phyloP scores from a whole-genome alignment of 2,329 filamentous ascomycete genomes.

The Verticillium nonalfalfae region DNA sequence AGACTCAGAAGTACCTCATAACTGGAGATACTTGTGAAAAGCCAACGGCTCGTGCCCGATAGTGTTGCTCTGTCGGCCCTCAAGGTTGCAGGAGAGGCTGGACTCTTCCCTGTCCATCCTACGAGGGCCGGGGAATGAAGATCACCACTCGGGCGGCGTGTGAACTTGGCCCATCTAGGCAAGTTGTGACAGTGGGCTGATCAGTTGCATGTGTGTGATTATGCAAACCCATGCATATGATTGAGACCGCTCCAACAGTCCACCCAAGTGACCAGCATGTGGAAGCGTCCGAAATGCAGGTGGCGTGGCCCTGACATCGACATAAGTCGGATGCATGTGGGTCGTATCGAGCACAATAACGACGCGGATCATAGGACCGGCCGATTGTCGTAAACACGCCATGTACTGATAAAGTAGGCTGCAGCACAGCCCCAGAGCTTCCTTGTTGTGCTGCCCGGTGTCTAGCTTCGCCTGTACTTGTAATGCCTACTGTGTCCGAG shows the following conservation, averaged over 20 bases:
- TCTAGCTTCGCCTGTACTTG: neutral
- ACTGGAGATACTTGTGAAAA: constrained; percentile 2
- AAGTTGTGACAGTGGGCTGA: neutral
- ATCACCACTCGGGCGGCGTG: constrained; percentile 4
- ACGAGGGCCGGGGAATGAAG: constrained; percentile 3
- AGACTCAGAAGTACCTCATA: constrained; percentile 3
- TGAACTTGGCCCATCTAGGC: neutral
- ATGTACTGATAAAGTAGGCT: neutral
- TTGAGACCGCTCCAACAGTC: constrained; percentile 3
- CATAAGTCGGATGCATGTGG: neutral
- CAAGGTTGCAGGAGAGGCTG: constrained; percentile 8
- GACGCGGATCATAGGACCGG: constrained; percentile 3
- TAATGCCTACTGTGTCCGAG: neutral
- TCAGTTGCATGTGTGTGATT: constrained; percentile 7
- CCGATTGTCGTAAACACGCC: neutral
- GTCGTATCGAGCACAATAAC: neutral
- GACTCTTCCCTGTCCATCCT: neutral
- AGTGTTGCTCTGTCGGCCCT: neutral
- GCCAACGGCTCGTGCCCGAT: neutral
- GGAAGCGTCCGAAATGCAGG: neutral
- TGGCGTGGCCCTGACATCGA: neutral
- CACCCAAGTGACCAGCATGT: neutral
- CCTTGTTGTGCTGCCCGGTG: constrained; percentile 2
- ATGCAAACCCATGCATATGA: constrained; percentile 10
- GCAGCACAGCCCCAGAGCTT: neutral